Percentiles rank a stretch among this genome's conserved stretches.
phyloP scores from a whole-genome alignment of 441 rosid species.

The Populus hybrid region DNA sequence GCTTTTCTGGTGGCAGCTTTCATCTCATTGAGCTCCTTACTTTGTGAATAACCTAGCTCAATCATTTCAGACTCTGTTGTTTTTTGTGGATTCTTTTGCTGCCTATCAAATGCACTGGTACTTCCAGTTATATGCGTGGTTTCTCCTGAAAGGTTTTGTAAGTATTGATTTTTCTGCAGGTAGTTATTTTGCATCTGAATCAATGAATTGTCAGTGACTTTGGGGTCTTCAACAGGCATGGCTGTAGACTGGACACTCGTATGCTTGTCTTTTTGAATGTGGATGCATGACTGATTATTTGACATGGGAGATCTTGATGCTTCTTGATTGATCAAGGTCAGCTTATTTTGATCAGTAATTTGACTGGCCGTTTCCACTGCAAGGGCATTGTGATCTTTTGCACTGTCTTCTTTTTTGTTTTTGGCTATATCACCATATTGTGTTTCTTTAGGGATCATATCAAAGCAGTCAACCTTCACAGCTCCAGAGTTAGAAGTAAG shows the following conservation, averaged over 20 bases:
- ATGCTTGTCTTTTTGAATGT: constrained; percentile 30
- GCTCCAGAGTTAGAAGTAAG: constrained; percentile 23
- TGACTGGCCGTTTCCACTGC: constrained; percentile 30
- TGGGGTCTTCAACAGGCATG: constrained; percentile 24
- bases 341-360: constrained; percentile 24
- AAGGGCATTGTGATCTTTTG: constrained; percentile 25
- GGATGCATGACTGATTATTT: constrained; percentile 31
- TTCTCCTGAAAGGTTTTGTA: constrained; percentile 27
- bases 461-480: constrained; percentile 27
- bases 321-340: constrained; percentile 20
- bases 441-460: constrained; percentile 29
- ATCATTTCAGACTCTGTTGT: constrained; percentile 32
- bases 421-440: constrained; percentile 26
- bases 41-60: constrained; percentile 38
- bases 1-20: constrained; percentile 39
- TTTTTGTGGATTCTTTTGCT: constrained; percentile 29
- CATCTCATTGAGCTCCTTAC: constrained; percentile 39
- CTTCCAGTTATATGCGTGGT: constrained; percentile 42
- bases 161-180: constrained; percentile 22
- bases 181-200: constrained; percentile 29
- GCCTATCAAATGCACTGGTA: constrained; percentile 30
- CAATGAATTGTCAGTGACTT: constrained; percentile 22
- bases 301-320: constrained; percentile 30
- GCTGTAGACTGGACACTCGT: constrained; percentile 23
- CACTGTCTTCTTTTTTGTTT: constrained; percentile 23